Evolutionary conservation across 1,284 basidiomycete species (phyloP), one percentile per base, ranked within the genome.

Genomic region (Trichosporon sp.): DNA sequence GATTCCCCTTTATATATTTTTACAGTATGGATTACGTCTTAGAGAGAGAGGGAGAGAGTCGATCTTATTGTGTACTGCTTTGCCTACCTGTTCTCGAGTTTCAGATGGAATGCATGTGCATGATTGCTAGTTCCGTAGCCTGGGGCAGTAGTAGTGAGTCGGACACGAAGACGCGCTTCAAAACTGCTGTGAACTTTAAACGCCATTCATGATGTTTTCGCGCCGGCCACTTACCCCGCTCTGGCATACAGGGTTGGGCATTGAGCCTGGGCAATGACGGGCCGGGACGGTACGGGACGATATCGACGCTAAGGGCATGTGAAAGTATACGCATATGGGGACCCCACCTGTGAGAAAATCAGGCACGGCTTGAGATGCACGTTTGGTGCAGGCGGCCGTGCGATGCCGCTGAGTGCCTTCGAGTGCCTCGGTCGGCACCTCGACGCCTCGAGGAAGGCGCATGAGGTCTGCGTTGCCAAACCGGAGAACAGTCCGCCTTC

Each of bases 1-100:
- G 61, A 58, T 63, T 40, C 44, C 25, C 36, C 29, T 14, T 27
- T 54, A 54, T 52, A 52, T 54, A 29, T 54, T 23, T 29, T 54
- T 54, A 54, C 27, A 29, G 25, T 54, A 54, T 54, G 49, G 49
- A 54, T 40, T 54, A 54, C 49, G 46, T 27, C 31, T 54, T 37
- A 37, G 34, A 37, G 34, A n/a, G n/a, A n/a, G n/a, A n/a, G n/a
- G n/a, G n/a, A 44, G 40, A 44, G 40, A 23, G 40, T 23, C 10
- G 40, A 44, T 40, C n/a, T 14, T 19, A 10, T 23, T 6, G 40
- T 21, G 11, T 19, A 7, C n/a, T 44, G 37, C 9, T 44, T 44
- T 14, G 36, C 36, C 34, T 36, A 3, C 34, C n/a, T n/a, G n/a
- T n/a, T n/a, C n/a, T n/a, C n/a, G n/a, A n/a, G n/a, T n/a, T n/a